Evolutionary conservation across 345 rosid species (phyloP), one percentile per base, ranked within the genome.

Genomic region (Pistacia vera): DNA sequence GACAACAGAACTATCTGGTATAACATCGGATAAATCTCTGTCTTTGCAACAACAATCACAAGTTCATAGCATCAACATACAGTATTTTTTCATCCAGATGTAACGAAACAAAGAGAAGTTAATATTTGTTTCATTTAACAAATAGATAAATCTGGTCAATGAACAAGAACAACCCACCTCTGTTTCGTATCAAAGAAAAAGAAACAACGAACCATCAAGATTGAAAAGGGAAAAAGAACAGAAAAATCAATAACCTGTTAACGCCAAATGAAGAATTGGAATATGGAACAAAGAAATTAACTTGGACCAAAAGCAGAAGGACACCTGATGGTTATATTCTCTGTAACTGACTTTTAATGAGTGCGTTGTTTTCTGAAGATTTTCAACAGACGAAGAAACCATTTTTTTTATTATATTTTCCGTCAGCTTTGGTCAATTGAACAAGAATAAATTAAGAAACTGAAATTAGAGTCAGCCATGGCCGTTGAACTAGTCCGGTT

Each of bases 401-500:
- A 4, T 51, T 64, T 62, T 49, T 63, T 1, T 0, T 9, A 14
- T 6, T 73, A 6, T 41, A 35, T 30, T 2, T 30, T 30, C 3
- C 2, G 51, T 75, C 51, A 36, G 13, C 66, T 55, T 73, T 63
- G 9, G 62, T 16, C 57, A 13, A 13, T 14, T 6, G 57, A 2
- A 14, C 13, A 54, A 54, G 9, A 41, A 6, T 5, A 41, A 41
- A 5, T 5, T 6, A 14, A 3, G 57, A 8, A 59, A 61, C 64
- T 52, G 72, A 14, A 64, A 54, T 36, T 35, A 16, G 41, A 67
- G 44, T 30, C 44, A 51, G 54, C 6, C 44, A 44, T 58, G 62
- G 70, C 73, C 80, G 84, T 78, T 81, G 74, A 83, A 79, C 46
- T 11, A 17, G 78, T 77, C 86, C 90, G 86, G 51, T 69, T 67